Conservation (phyloP, 768 basidiomycete species). For the Mrakia gelida region DNA sequence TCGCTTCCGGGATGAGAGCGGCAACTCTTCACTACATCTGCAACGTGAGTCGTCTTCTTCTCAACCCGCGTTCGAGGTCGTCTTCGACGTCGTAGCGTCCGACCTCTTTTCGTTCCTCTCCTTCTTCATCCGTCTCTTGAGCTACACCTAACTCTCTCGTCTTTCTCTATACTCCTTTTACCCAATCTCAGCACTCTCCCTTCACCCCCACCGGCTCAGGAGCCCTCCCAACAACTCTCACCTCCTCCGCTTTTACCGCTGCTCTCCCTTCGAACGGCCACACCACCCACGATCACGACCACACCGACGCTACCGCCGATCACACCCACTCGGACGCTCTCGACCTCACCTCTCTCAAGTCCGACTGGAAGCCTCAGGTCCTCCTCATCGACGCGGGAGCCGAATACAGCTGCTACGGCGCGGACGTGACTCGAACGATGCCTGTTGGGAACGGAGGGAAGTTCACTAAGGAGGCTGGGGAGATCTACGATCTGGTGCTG, state of each 20-base stretch:
- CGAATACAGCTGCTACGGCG: constrained; percentile 70
- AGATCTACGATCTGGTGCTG: constrained; percentile 80
- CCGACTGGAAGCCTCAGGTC: constrained; percentile 58
- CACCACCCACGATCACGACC: constrained; percentile 4
- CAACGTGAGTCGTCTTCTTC: constrained; percentile 51
- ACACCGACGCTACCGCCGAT: constrained; percentile 18
- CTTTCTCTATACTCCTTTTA: not conserved
- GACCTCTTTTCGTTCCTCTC: no score
- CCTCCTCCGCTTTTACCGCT: constrained; percentile 35
- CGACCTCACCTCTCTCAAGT: constrained; percentile 43
- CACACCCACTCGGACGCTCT: constrained; percentile 36
- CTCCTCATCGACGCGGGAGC: constrained; percentile 92
- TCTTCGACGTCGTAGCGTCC: no score
- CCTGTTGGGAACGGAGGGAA: constrained; percentile 83
- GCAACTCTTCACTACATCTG: constrained; percentile 93
- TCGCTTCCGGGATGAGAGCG: constrained; percentile 78
- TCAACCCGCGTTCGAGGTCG: not conserved
- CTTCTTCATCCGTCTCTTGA: not conserved
- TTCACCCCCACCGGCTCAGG: constrained; percentile 38
- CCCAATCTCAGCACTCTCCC: not conserved
- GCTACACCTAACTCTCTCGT: not conserved
- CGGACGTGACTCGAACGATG: constrained; percentile 55
- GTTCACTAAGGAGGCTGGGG: constrained; percentile 73
- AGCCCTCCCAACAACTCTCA: constrained; percentile 39
- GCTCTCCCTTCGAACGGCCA: constrained; percentile 15